Evolutionary conservation across 2,329 filamentous ascomycete genomes (phyloP), one percentile per base, ranked within the genome.

Genomic region (Colletotrichum sp.): DNA sequence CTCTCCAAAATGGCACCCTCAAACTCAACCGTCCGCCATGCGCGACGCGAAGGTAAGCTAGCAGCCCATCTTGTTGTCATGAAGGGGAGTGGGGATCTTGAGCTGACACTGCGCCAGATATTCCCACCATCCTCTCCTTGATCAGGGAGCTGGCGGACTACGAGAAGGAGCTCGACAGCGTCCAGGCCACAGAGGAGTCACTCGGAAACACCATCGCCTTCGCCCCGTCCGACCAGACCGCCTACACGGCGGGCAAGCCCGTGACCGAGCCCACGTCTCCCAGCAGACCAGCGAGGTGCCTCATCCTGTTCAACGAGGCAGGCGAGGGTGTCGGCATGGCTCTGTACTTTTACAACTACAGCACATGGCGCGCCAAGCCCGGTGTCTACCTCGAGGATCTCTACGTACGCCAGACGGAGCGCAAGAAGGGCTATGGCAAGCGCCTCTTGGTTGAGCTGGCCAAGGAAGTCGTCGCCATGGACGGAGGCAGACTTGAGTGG

Each of bases 381-480:
- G 96, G 96, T 4, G 94, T 99, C 80, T 98, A 97, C 83, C 92
- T 98, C 47, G 96, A 98, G 83, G 96, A 98, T 81, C 86, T 98
- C n/a, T 98, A 93, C 80, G 95, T 99, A 54, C 88, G 91, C 78
- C 89, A 91, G 1, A 85, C 86, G 58, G 92, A 93, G 78, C 88
- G 97, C 6, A 92, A 92, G 38, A 90, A 90, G 75, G 96, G 96
- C 1, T 98, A 96, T 81, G 96, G 96, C 51, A 94, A 93, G 83
- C 86, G 88, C 78, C 83, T 98, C 80, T 86, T 98, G 63, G 90
- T 90, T 75, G 90, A 91, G 77, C 85, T 98, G 81, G 96, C 96
- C n/a, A 91, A 90, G 79, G 94, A 98, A 85, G 92, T 95, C 5
- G 80, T 94, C 67, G 88, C 89, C 67, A 93, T 96, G 76, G 87